Conservation (phyloP, 164 flowering plant genomes). For the Macadamia tetraphylla region DNA sequence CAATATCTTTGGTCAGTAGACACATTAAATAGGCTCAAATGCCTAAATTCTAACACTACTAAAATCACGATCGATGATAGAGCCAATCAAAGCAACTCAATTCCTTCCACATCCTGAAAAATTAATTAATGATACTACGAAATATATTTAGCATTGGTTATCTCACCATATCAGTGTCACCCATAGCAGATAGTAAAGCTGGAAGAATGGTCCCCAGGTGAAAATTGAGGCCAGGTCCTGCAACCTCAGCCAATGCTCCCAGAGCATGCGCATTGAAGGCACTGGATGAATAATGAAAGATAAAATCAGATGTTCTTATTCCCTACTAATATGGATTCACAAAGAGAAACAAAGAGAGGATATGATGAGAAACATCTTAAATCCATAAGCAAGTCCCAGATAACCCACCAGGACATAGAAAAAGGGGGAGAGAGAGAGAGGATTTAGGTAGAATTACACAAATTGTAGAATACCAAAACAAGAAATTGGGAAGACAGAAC, state of each 20-base stretch:
- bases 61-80: background rate
- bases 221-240: constrained; percentile 78
- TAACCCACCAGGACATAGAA: no score
- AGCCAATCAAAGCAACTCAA: background rate
- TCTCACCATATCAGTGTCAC: constrained; percentile 60
- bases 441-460: background rate
- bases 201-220: constrained; percentile 88
- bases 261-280: constrained; percentile 98
- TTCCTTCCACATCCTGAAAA: background rate
- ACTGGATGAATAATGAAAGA: constrained; percentile 33
- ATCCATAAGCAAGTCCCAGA: no score
- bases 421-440: no score
- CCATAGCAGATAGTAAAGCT: constrained; percentile 85
- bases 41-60: no score
- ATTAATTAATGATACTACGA: no score
- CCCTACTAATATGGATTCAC: no score
- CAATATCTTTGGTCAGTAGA: no score
- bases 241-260: constrained; percentile 98
- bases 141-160: background rate
- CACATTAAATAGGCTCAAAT: no score
- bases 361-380: background rate
- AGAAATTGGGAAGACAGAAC: constrained; percentile 20
- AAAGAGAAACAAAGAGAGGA: no score
- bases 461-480: background rate
- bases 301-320: background rate